A percentile compares a stretch with the other conserved stretches of the same genome.
Conservation (phyloP, 2,329 filamentous ascomycete species). For the Emergomyces pasteurianus region DNA sequence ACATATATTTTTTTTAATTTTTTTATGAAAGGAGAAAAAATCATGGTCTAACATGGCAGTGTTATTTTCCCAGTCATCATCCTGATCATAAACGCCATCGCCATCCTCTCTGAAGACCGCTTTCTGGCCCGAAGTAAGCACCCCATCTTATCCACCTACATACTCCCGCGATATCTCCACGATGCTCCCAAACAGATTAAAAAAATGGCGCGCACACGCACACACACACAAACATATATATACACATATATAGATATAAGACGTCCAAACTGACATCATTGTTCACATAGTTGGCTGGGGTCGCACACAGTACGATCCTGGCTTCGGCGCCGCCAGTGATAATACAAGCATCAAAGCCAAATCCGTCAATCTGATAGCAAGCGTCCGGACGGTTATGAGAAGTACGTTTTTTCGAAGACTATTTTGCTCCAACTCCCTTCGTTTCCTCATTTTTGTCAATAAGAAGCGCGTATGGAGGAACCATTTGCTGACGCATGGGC, state of each 20-base stretch:
- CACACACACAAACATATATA: neutral
- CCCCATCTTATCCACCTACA: neutral
- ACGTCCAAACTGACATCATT: neutral
- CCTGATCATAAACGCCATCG: conserved; percentile 86
- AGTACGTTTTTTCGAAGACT: conserved; percentile 48
- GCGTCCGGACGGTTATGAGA: conserved; percentile 82
- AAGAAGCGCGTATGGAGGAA: neutral
- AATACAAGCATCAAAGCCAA: conserved; percentile 76
- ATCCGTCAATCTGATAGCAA: conserved; percentile 78
- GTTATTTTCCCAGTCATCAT: conserved; percentile 48
- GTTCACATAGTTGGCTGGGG: conserved; percentile 63
- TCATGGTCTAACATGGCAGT: conserved; percentile 4
- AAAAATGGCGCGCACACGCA: neutral
- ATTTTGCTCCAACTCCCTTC: neutral
- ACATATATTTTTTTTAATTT: neutral
- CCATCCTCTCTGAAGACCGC: conserved; percentile 86
- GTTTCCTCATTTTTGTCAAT: neutral
- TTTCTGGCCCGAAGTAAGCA: conserved; percentile 69
- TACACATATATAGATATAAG: neutral
- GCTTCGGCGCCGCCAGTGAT: conserved; percentile 60
- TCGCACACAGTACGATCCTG: conserved; percentile 50
- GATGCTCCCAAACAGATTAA: neutral
- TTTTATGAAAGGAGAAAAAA: conserved; percentile 1
- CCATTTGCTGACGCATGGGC: neutral
- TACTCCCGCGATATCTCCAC: too few relatives aligned